phyloP scores from a whole-genome alignment of 1,284 basidiomycete genomes.

The Grifola frondosa region DNA sequence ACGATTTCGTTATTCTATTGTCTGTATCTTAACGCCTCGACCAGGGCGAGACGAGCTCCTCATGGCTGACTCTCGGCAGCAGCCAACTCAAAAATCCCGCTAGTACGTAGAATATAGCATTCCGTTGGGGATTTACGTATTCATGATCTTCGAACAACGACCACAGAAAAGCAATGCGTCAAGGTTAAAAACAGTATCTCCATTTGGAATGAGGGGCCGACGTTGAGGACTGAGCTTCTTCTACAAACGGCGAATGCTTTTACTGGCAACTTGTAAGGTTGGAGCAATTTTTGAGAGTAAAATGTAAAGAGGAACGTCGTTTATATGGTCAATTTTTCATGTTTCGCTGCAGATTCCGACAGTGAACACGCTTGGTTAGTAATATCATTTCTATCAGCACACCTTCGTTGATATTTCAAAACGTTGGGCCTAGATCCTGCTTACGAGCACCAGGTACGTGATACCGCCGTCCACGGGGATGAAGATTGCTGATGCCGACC shows the following conservation, averaged over 20 bases:
- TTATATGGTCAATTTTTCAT: conserved; percentile 14
- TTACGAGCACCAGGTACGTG: conserved; percentile 26
- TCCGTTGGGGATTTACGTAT: neutral
- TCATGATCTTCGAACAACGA: conserved; percentile 8
- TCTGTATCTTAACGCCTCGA: no score
- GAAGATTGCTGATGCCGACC: neutral
- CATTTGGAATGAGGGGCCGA: conserved; percentile 28
- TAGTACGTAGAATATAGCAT: conserved; percentile 13
- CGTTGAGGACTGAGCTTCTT: conserved; percentile 28
- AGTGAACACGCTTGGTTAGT: conserved; percentile 25
- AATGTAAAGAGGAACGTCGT: neutral
- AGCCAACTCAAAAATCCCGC: conserved; percentile 26
- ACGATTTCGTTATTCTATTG: neutral
- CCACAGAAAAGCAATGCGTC: conserved; percentile 24
- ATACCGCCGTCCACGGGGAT: neutral
- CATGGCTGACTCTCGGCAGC: conserved; percentile 27
- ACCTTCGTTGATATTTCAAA: no score
- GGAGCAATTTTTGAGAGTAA: neutral
- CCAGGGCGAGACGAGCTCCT: conserved; percentile 26
- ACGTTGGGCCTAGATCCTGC: conserved; percentile 22
- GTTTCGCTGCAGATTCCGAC: conserved; percentile 28
- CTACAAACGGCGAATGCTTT: conserved; percentile 26
- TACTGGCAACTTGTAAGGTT: conserved; percentile 19
- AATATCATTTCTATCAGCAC: neutral
- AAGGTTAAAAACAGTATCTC: conserved; percentile 26